Evolutionary conservation across 192 early-diverging fungal genomes (phyloP).

Genomic region (Coemansia sp.): DNA sequence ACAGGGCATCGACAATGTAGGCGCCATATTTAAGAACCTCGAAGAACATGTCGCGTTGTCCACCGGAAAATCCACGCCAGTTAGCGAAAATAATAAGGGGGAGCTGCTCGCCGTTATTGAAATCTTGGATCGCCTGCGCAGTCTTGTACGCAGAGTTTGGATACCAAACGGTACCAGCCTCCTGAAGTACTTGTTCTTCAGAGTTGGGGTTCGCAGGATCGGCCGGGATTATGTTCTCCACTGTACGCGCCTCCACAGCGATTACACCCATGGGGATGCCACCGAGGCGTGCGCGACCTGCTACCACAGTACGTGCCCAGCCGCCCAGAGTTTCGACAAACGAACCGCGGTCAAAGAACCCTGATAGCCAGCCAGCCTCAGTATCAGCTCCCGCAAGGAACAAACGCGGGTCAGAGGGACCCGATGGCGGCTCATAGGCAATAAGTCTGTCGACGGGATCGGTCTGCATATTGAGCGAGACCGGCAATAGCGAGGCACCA

Average conservation of each 20-base stretch:
- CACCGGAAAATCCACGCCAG: conserved; percentile 99
- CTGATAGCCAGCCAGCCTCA: conserved; percentile 69
- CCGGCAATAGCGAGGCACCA: conserved; percentile 66
- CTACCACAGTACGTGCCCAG: conserved; percentile 96
- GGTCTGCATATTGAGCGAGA: conserved; percentile 54
- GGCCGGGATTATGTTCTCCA: conserved; percentile 89
- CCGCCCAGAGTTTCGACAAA: conserved; percentile 95
- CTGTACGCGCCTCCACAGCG: conserved; percentile 93
- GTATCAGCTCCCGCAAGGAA: conserved; percentile 84
- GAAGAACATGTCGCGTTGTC: conserved; percentile 98
- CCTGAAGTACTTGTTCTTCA: conserved; percentile 82
- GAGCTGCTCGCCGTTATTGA: conserved; percentile 97
- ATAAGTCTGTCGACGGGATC: conserved; percentile 86
- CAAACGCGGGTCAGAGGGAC: conserved; percentile 87
- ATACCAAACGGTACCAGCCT: conserved; percentile 98
- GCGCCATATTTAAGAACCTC: conserved; percentile 98
- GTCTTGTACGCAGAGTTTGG: conserved; percentile 99
- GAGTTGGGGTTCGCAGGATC: conserved; percentile 94
- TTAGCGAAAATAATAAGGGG: conserved; percentile 99
- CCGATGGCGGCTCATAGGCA: conserved; percentile 80
- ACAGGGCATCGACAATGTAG: conserved; percentile 95
- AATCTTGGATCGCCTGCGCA: conserved; percentile 98
- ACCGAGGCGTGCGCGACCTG: conserved; percentile 92
- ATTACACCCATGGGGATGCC: conserved; percentile 98
- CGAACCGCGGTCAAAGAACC: conserved; percentile 97